Base-by-base conservation (phyloP, 2,329 filamentous ascomycete species). In the Cryphonectria japonica region DNA sequence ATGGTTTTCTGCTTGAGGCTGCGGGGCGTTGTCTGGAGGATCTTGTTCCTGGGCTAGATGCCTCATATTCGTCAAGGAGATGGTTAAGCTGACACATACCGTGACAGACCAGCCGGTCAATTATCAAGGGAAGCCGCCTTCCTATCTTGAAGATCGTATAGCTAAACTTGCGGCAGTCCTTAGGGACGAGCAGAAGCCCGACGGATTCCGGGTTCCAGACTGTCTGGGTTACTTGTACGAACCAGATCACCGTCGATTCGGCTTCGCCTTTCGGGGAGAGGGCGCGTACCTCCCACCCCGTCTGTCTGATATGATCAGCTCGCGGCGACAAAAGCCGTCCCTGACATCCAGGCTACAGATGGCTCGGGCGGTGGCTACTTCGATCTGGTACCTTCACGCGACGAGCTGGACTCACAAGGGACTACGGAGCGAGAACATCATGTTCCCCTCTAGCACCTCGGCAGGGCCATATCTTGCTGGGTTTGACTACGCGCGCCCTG, bases 381-480 rank as follows among this genome's bases (percentile, higher is more conserved):
- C 64, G 13, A 39, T 70, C 29, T 67, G 64, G 71, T 82, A 84
- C 62, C 77, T 87, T 0, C 85, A 87, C 73, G 81, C 83, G 0
- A 83, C 86, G 0, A 83, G 86, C 69, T 88, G 85, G 85, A 78
- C 87, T 7, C 85, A 87, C 78, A 87, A 87, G 73, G 84, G 84
- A 2, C 78, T 88, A 0, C 82, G 84, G 14, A 83, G 81, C 64
- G 78, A 83, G 50, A 87, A 85, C 74, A 81, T 87, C 34, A 75
- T 87, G 13, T 85, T 87, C 75, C 83, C 83, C 73, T 76, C 77
- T 16, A 76, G 79, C 57, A 76, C 79, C 32, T 79, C 78, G 50
- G 71, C 69, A 0, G 74, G 75, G 54, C 84, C 83, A 0, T 80
- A 81, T 63, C 77, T 87, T 29, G 82, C 81, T 1, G 85, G 85